phyloP scores from a whole-genome alignment of 352 stramenopile genomes.

The Phytophthora cactorum region DNA sequence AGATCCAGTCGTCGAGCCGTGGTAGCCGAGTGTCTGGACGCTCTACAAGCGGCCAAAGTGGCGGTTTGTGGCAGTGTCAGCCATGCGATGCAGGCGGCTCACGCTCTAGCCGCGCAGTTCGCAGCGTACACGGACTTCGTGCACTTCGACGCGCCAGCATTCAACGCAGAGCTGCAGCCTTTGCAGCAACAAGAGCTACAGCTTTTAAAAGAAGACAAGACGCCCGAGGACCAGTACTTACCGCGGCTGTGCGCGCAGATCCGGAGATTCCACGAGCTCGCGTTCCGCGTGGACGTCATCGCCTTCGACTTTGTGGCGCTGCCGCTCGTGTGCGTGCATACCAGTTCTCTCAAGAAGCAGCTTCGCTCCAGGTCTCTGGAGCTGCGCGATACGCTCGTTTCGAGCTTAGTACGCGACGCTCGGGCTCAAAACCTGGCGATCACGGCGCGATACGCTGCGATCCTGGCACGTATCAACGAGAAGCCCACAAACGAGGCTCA shows the following conservation, averaged over 20 bases:
- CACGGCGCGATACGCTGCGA: slow-evolving; percentile 88
- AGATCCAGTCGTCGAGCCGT: slow-evolving; percentile 34
- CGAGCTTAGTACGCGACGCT: slow-evolving; percentile 79
- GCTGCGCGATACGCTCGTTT: slow-evolving; percentile 80
- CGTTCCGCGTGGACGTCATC: slow-evolving; percentile 63
- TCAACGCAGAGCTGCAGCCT: slow-evolving; percentile 66
- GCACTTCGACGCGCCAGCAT: slow-evolving; percentile 78
- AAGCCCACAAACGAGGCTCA: slow-evolving; percentile 94
- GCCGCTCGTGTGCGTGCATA: slow-evolving; percentile 81
- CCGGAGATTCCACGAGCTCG: slow-evolving; percentile 76
- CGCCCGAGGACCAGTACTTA: slow-evolving; percentile 41
- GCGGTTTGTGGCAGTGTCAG: slow-evolving; percentile 64
- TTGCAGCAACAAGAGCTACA: slow-evolving; percentile 44
- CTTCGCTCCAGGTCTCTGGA: slow-evolving; percentile 74
- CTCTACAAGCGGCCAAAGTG: slow-evolving; percentile 53
- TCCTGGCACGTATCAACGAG: slow-evolving; percentile 90
- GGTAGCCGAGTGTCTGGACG: slow-evolving; percentile 53
- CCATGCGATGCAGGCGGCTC: slow-evolving; percentile 67
- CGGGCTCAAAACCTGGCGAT: slow-evolving; percentile 89
- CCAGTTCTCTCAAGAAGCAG: slow-evolving; percentile 64
- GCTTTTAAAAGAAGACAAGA: slow-evolving; percentile 29
- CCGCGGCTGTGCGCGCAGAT: slow-evolving; percentile 70
- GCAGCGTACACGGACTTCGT: slow-evolving; percentile 86
- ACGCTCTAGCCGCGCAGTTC: slow-evolving; percentile 76
- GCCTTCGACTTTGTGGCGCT: slow-evolving; percentile 81